phyloP scores from a whole-genome alignment of 495 filamentous ascomycete species.

The Entonaema liquescens region DNA sequence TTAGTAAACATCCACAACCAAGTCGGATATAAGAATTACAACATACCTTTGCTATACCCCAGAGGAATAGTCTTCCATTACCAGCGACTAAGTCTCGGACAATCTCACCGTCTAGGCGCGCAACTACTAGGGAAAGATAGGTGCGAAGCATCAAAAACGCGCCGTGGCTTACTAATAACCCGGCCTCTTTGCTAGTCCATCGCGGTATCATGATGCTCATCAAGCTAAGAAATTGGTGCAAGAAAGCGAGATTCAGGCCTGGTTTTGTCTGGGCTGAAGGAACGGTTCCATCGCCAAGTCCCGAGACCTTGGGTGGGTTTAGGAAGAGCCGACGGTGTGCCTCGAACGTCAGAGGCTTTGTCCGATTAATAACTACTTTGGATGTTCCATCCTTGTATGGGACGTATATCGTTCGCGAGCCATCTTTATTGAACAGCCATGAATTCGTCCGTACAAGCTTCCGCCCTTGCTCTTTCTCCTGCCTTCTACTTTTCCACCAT shows the following conservation, averaged over 20 bases:
- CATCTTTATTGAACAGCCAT: slow-evolving; percentile 90
- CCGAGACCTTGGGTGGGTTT: slow-evolving; percentile 82
- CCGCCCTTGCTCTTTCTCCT: slow-evolving; percentile 80
- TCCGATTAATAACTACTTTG: slow-evolving; percentile 92
- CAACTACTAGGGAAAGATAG: slow-evolving; percentile 92
- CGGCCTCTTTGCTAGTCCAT: slow-evolving; percentile 94
- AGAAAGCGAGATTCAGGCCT: slow-evolving; percentile 94
- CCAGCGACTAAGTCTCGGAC: slow-evolving; percentile 95
- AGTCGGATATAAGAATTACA: neutral
- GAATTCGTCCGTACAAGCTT: slow-evolving; percentile 89
- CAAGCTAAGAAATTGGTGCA: slow-evolving; percentile 95
- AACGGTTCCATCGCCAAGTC: slow-evolving; percentile 77
- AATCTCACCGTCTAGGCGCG: slow-evolving; percentile 93
- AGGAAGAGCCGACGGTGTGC: slow-evolving; percentile 94
- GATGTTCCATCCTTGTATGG: slow-evolving; percentile 87
- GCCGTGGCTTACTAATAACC: slow-evolving; percentile 84
- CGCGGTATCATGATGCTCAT: slow-evolving; percentile 97
- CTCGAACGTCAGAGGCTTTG: slow-evolving; percentile 93
- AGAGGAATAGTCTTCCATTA: slow-evolving; percentile 85
- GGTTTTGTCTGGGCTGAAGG: slow-evolving; percentile 91
- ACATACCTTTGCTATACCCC: slow-evolving; percentile 80
- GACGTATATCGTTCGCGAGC: slow-evolving; percentile 91
- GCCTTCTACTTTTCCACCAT: slow-evolving; percentile 73
- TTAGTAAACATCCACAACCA: slow-evolving; percentile 8
- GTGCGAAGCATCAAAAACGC: slow-evolving; percentile 89